Base-by-base conservation (phyloP, 2,329 filamentous ascomycete genomes). In the Exophiala spinifera region DNA sequence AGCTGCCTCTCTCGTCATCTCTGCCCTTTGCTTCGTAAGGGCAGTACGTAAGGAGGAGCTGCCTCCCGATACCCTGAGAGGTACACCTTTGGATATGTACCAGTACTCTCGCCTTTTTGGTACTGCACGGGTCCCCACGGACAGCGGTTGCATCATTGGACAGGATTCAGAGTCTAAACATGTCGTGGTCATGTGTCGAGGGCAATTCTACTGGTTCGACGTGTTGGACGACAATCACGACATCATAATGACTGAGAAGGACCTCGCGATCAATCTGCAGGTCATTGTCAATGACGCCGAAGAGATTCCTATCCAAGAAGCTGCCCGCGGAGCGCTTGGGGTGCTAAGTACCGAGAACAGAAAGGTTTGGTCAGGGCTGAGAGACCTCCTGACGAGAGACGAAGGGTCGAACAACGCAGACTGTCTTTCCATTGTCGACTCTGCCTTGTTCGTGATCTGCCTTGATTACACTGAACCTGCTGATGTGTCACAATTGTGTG, bases 171-270 rank as follows among this genome's bases (percentile, higher is more conserved):
- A 86, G n/a, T 89, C 92, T 3, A 95, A 91, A 73, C 94, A 99
- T 70, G 79, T 99, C 34, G 88, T 96, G 8, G 90, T 97, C 40
- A 80, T 97, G 73, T 95, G 90, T 67, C 89, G 92, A 61, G 94
- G 94, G 1, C 94, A 99, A 63, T 91, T 97, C 66, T 99, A 99
- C 73, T 97, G 92, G 92, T 99, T 99, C 65, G 94, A 99, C 70
- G 91, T 96, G 1, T 77, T 99, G 15, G 94, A 99, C 64, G 87
- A 92, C 63, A 95, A 96, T 71, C 88, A 88, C 5, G 94, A 99
- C 70, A 76, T 95, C 52, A 96, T 99, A 72, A 97, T 97, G 92
- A 91, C 87, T 0, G 94, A 97, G 71, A 92, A 89, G 69, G 94
- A 99, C 65, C 82, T 99, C 50, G 85, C 88, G 5, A 79, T 96